These are phyloP conservation scores for Fusarium equiseti DNA, from an alignment of 2,329 filamentous ascomycete species.

Conservation along the genomic window DNA sequence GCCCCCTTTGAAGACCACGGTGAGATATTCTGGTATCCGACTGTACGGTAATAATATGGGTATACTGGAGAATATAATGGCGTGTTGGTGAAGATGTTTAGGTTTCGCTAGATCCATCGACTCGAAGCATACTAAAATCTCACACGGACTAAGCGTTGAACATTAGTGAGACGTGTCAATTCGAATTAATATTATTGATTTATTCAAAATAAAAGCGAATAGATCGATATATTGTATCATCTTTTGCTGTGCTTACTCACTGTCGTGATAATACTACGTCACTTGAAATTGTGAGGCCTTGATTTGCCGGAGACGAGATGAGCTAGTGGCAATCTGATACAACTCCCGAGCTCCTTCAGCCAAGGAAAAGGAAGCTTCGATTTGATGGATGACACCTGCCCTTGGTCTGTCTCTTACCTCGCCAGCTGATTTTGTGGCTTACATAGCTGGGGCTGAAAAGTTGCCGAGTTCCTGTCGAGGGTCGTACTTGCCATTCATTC, in stretches of 20 bases:
- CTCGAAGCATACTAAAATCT: constrained; percentile 28
- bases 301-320: constrained; percentile 5
- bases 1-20: constrained; percentile 1
- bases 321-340: constrained; percentile 33
- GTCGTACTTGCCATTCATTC: constrained; percentile 13
- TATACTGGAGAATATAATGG: neutral
- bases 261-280: neutral
- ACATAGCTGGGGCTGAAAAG: constrained; percentile 26
- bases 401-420: neutral
- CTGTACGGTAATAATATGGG: constrained; percentile 12
- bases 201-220: neutral
- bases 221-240: neutral
- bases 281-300: neutral
- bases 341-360: constrained; percentile 23
- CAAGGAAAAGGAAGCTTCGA: constrained; percentile 33
- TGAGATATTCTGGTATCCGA: constrained; percentile 6
- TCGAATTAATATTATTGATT: neutral
- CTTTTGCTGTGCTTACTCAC: neutral
- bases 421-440: constrained; percentile 23
- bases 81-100: neutral
- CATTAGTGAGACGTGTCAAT: constrained; percentile 22
- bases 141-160: constrained; percentile 6
- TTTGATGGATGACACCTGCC: constrained; percentile 9
- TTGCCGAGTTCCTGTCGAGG: constrained; percentile 7
- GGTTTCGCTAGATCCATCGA: constrained; percentile 1